Base-by-base conservation (phyloP, 306 rosid species). In the Gynostemma pentaphyllum region DNA sequence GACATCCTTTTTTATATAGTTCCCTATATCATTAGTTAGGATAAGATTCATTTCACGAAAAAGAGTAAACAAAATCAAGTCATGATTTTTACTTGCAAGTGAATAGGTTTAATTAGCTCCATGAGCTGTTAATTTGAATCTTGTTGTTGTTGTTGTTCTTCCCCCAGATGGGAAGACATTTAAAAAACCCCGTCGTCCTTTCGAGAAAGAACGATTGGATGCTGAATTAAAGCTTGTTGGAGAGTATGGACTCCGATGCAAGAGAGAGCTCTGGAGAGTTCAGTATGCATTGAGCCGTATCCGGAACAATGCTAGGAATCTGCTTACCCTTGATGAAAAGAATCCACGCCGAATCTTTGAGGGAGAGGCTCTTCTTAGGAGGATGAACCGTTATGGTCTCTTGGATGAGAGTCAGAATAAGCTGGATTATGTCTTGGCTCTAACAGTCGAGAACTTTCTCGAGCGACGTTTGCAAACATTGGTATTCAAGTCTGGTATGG, bases 381-480 rank as follows among this genome's bases (percentile, higher is more conserved):
- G 88, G 46, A 83, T 83, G 85, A 80, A 80, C 47, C 79, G 85
- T 5, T 72, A 83, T 24, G 85, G 85, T 0, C 83, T 83, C 4
- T 66, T 83, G 12, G 88, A 83, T 22, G 88, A 83, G 24, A 80
- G 77, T 1, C 85, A 80, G 85, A 83, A 83, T 77, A 83, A 83
- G 68, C 88, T 83, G n/a, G 85, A 83, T 80, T 83, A 83, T 24
- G 88, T 83, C 5, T 66, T 83, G 75, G 88, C 88, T 4, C 74
- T 83, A 5, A 83, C 88, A 11, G 85, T 83, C 3, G 85, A 80
- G 78, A 83, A 83, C 64, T 83, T 83, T 28, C 88, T 83, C 1
- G 88, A 83, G 75, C 85, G 88, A 4, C 88, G 88, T 30, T 78
- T 83, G 3, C 88, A 83, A 27, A 80, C 88, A 3, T 85, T 83